phyloP scores from a whole-genome alignment of 1,139 yeast species.

The Wickerhamomyces sp. region DNA sequence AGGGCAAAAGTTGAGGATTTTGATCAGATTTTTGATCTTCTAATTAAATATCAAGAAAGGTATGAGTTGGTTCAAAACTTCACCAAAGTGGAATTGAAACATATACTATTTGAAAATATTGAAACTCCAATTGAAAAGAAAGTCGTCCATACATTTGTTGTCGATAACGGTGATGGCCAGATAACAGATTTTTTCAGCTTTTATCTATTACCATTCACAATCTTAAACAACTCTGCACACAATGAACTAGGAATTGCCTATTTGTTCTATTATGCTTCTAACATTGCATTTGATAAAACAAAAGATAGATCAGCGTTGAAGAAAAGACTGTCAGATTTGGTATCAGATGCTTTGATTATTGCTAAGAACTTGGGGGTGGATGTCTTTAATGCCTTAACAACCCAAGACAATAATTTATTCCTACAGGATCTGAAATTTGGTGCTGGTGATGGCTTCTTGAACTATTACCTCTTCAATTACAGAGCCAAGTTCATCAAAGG shows the following conservation, averaged over 20 bases:
- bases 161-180: conserved; percentile 55
- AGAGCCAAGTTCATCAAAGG: conserved; percentile 76
- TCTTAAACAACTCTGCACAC: conserved; percentile 63
- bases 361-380: conserved; percentile 70
- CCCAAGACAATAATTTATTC: conserved; percentile 85
- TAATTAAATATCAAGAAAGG: conserved; percentile 57
- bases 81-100: conserved; percentile 64
- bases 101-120: conserved; percentile 67
- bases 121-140: conserved; percentile 31
- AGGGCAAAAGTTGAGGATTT: conserved; percentile 58
- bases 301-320: conserved; percentile 37
- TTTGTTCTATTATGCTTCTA: conserved; percentile 84
- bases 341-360: conserved; percentile 73
- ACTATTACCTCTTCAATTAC: conserved; percentile 90
- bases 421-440: conserved; percentile 84
- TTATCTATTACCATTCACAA: conserved; percentile 84
- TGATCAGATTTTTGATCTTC: conserved; percentile 55
- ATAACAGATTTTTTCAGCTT: conserved; percentile 89
- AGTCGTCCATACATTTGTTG: conserved; percentile 77
- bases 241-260: conserved; percentile 81
- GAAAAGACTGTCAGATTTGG: conserved; percentile 54
- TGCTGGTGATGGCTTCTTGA: conserved; percentile 87
- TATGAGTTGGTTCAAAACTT: conserved; percentile 74
- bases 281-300: conserved; percentile 38
- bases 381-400: conserved; percentile 88